phyloP scores from a whole-genome alignment of 2,329 filamentous ascomycete genomes.

The Didymella pomorum region DNA sequence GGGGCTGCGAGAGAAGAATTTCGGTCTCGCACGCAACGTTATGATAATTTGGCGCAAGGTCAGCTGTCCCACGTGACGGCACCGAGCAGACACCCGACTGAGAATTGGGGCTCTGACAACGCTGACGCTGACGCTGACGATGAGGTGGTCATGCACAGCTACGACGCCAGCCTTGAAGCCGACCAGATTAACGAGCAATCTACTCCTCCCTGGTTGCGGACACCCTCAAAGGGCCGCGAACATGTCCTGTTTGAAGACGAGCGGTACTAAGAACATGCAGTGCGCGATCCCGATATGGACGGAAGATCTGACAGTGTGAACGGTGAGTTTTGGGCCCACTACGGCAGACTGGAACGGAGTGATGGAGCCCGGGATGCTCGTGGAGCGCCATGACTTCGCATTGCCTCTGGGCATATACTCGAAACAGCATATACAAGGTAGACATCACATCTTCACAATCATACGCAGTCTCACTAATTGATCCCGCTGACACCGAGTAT shows the following conservation, averaged over 20 bases:
- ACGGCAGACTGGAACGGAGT: neutral
- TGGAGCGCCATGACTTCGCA: neutral
- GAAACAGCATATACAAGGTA: neutral
- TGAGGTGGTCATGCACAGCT: neutral
- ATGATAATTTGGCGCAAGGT: slow-evolving; percentile 1
- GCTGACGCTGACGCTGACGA: neutral
- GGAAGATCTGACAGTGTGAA: neutral
- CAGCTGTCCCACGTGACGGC: slow-evolving; percentile 25
- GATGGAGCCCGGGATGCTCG: neutral
- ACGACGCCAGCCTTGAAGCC: neutral
- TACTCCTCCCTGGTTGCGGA: neutral
- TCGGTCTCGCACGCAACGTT: no score
- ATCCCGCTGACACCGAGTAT: neutral
- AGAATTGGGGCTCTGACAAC: neutral
- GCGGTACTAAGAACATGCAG: neutral
- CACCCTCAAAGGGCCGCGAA: neutral
- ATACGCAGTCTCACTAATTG: neutral
- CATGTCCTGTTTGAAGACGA: neutral
- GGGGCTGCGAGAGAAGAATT: neutral
- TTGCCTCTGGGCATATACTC: neutral
- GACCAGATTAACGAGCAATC: neutral
- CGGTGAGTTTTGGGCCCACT: neutral
- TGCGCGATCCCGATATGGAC: neutral
- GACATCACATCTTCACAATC: neutral
- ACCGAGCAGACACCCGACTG: slow-evolving; percentile 9